Evolutionary conservation across 176 grass and related monocot genomes (phyloP), one percentile per base, ranked within the genome.

Genomic region (Cocos nucifera): DNA sequence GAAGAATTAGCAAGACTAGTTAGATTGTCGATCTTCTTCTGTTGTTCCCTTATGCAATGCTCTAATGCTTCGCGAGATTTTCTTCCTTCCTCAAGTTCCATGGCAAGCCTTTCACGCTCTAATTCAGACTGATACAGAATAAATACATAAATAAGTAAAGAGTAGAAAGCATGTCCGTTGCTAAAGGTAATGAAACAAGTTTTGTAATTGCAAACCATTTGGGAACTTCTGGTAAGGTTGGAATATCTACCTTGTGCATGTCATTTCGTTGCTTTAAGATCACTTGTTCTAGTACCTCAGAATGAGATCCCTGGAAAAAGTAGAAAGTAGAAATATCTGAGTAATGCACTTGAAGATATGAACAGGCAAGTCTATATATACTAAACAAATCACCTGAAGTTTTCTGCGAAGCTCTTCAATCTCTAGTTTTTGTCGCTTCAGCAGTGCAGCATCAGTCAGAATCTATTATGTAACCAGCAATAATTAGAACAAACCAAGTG

Each of bases 41-140:
- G 78, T 80, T 85, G 85, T 59, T 98, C 82, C 0, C 25, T 59
- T 71, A 92, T 64, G 44, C 61, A 70, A 16, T 65, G 63, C 10
- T 89, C 70, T 79, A 93, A 61, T 26, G 59, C 74, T 21, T 78
- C 49, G 56, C 85, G 74, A 49, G 83, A 58, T 77, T 63, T 93
- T 71, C 70, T 98, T 85, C 89, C 94, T 29, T 93, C 88, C 50
- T 93, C 88, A 79, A 98, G 84, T 71, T 98, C 88, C 79, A 83
- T 93, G 22, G 79, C 84, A 35, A 98, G 48, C 54, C 67, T 76
- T 64, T 92, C 94, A 65, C 88, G 51, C 71, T 98, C 88, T 64
- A 92, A 82, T 68, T 98, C 88, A 86, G 71, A 98, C 94, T 98
- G 59, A 54, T 22, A 6, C 35, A 44, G 8, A 44, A 44, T 44